Base-by-base conservation (phyloP, 176 grass and related monocot genomes). In the Phragmites australis region DNA sequence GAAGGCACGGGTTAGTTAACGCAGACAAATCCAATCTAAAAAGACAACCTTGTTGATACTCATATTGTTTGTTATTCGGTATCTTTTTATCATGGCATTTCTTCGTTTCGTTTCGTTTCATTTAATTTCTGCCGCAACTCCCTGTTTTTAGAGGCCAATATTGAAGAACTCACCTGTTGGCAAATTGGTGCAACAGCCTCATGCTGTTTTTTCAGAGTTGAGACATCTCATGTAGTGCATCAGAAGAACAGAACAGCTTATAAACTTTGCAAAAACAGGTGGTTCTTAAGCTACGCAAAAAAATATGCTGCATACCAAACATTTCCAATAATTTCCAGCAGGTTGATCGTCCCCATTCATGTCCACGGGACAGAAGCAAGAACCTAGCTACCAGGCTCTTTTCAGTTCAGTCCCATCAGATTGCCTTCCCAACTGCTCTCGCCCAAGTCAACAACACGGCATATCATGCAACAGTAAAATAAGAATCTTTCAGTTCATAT, bases 401-500 rank as follows among this genome's bases (percentile, higher is more conserved):
- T 64, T 61, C 72, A 47, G 56, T 62, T 61, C 34, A 64, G 49
- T 70, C 51, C 31, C 42, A 54, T 76, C 78, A 61, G 29, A 6
- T 49, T 54, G 48, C 65, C 16, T 19, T 51, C 25, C 44, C 75
- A 85, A 65, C 68, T 11, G 66, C 48, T 66, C 34, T 25, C 56
- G 34, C 67, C 18, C 75, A 66, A 74, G 46, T 73, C 57, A 74
- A 86, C 69, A 80, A 81, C 49, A 47, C 39, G 70, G 48, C 56
- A 64, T 41, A 74, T 6, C 11, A 32, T 68, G 61, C 62, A 75
- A 26, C 58, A 72, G 80, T 88, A 37, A 79, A 56, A 57, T 70
- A 18, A 17, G 53, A n/a, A 82, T 79, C 57, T 83, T 83, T 71
- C 47, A 2, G 29, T 49, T 88, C 67, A 66, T 78, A 78, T 63